Percentiles rank a stretch among this genome's conserved stretches.
phyloP scores from a whole-genome alignment of 1,284 basidiomycete species.

The Malassezia equina region DNA sequence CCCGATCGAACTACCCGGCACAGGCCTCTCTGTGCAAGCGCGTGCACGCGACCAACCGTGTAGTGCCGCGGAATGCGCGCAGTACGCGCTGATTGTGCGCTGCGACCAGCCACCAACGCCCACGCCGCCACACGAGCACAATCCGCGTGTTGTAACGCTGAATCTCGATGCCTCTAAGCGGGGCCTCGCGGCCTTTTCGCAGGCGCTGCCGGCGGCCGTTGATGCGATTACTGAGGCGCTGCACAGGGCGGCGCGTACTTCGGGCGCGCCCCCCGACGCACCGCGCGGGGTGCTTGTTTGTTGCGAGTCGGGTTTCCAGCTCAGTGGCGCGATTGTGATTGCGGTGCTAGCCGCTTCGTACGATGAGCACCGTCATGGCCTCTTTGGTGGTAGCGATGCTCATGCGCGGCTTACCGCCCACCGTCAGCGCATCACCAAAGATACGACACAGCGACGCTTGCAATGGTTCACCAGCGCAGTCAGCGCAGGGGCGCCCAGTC shows the following conservation, averaged over 20 bases:
- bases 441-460: slow-evolving; percentile 12
- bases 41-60: not conserved
- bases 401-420: not conserved
- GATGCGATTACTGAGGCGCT: slow-evolving; percentile 14
- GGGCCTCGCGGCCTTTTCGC: slow-evolving; percentile 20
- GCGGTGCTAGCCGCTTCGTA: slow-evolving; percentile 25
- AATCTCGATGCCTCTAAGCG: slow-evolving; percentile 18
- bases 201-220: slow-evolving; percentile 19
- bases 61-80: not conserved
- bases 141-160: not conserved
- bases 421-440: slow-evolving; percentile 8
- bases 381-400: slow-evolving; percentile 2
- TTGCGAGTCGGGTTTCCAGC: slow-evolving; percentile 21
- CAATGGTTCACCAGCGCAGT: slow-evolving; percentile 14
- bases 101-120: not conserved
- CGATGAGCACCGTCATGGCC: slow-evolving; percentile 33
- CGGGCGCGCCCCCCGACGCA: not conserved
- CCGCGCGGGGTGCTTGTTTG: slow-evolving; percentile 16
- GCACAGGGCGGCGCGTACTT: not conserved
- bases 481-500: slow-evolving; percentile 1
- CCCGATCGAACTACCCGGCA: not conserved
- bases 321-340: slow-evolving; percentile 20
- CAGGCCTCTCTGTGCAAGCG: not conserved
- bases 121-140: not conserved
- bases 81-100: slow-evolving; percentile 5